Evolutionary conservation across 2,329 filamentous ascomycete genomes (phyloP).

Genomic region (Trichophyton rubrum): DNA sequence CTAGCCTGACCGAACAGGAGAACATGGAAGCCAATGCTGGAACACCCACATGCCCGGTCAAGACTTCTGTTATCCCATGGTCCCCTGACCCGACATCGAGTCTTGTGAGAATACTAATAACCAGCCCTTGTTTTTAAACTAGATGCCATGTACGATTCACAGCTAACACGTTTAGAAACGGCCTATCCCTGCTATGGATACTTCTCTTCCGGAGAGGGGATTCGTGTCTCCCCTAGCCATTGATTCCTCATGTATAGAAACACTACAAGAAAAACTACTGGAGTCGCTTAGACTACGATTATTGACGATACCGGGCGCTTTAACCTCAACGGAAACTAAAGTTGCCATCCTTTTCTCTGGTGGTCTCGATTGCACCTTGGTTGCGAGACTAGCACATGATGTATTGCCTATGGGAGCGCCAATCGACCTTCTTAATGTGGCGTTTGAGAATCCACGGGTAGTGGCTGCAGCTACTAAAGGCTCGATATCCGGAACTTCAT

Average conservation of each 20-base stretch:
- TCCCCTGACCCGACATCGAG: neutral
- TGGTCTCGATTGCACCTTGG: constrained; percentile 79
- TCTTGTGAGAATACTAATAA: constrained; percentile 4
- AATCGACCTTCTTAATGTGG: constrained; percentile 87
- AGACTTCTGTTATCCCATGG: neutral
- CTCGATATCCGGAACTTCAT: constrained; percentile 19
- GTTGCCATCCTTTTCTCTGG: constrained; percentile 85
- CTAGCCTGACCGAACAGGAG: constrained; percentile 3
- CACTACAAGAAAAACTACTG: constrained; percentile 43
- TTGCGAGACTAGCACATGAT: constrained; percentile 70
- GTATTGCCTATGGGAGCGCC: constrained; percentile 54
- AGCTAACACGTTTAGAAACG: constrained; percentile 3
- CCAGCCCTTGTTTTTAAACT: neutral
- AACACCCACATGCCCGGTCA: neutral
- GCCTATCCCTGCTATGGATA: constrained; percentile 37
- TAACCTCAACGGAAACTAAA: constrained; percentile 21
- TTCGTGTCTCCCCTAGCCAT: constrained; percentile 21
- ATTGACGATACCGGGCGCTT: constrained; percentile 49
- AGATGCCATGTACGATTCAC: neutral
- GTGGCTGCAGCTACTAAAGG: constrained; percentile 42
- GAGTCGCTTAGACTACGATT: constrained; percentile 54
- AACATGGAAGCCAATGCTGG: neutral
- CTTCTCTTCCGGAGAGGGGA: constrained; percentile 22
- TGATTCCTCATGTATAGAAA: constrained; percentile 40
- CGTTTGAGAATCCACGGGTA: constrained; percentile 83